Base-by-base conservation (phyloP, 352 stramenopile species). In the Phytophthora boehmeriae region DNA sequence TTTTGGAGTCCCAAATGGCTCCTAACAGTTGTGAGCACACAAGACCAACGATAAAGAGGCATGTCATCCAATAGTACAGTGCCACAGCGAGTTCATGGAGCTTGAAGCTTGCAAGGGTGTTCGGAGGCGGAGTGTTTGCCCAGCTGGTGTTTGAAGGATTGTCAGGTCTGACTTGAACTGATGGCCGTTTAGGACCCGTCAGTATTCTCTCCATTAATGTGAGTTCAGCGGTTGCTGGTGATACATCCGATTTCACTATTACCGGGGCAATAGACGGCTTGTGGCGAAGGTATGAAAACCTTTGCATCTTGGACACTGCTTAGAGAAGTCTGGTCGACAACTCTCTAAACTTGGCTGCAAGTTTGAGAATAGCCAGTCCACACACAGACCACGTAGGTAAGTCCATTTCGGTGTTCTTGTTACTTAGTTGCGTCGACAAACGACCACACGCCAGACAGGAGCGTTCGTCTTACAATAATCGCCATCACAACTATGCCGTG, bases 51-150 rank as follows among this genome's bases (percentile, higher is more conserved):
- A 65, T 59, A 19, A 59, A 59, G 2, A 65, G 6, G 5, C 48
- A 65, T 6, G 48, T 54, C 0, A 13, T 14, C 48, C 57, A 65
- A 53, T 65, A 47, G 25, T 56, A 64, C 17, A 54, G 39, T 45
- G 42, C 34, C 2, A n/a, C 34, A 13, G 8, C 8, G 4, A 39
- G 14, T 39, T 39, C 34, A 39, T 11, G 34, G 8, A 39, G 10
- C 34, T 39, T 39, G 34, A 39, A n/a, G 5, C 34, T 39, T 39
- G 34, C 14, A n/a, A 2, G 8, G 10, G 14, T n/a, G 8, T 39
- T 39, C 14, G 34, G 2, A 16, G 8, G 10, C 14, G 34, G 34
- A n/a, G 9, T 11, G 14, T 39, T 9, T n/a, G 8, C 34, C 14
- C 10, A 11, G 14, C 14, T 39, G 34, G 34, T n/a, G 8, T 39